Percentiles rank a stretch among this genome's conserved stretches.
Evolutionary conservation across 805 yeast genomes (phyloP).

Genomic region (Candida insectalens): DNA sequence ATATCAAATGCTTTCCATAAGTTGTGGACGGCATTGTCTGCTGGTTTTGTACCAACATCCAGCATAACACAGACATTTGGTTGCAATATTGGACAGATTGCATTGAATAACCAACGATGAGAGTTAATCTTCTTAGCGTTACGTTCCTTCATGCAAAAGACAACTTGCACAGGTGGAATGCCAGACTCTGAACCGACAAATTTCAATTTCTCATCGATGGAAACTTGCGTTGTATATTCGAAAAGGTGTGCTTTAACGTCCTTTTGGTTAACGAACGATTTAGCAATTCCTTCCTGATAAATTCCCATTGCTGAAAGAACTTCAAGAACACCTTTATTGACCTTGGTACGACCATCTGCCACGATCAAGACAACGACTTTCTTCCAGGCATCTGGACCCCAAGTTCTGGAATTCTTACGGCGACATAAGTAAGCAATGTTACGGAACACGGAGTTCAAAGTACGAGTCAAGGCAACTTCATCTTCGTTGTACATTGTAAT

Average conservation of each 20-base stretch:
- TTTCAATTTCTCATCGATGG: slow-evolving; percentile 80
- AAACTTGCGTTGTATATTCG: slow-evolving; percentile 93
- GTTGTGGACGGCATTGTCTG: slow-evolving; percentile 77
- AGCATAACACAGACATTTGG: slow-evolving; percentile 84
- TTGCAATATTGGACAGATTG: slow-evolving; percentile 82
- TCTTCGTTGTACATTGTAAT: slow-evolving; percentile 98
- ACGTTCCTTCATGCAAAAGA: slow-evolving; percentile 86
- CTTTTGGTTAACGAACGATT: slow-evolving; percentile 85
- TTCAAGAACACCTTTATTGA: slow-evolving; percentile 77
- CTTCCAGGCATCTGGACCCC: slow-evolving; percentile 98
- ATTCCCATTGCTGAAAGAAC: slow-evolving; percentile 91
- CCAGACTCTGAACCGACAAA: slow-evolving; percentile 87
- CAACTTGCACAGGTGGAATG: slow-evolving; percentile 87
- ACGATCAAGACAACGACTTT: slow-evolving; percentile 87
- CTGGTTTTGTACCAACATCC: slow-evolving; percentile 98
- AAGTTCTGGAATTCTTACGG: slow-evolving; percentile 70
- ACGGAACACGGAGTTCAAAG: slow-evolving; percentile 89
- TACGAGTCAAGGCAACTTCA: slow-evolving; percentile 80
- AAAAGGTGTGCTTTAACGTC: slow-evolving; percentile 90
- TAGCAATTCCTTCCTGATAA: slow-evolving; percentile 95
- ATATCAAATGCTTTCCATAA: slow-evolving; percentile 96
- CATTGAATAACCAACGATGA: slow-evolving; percentile 96
- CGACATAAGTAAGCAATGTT: slow-evolving; percentile 82
- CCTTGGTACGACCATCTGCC: slow-evolving; percentile 90
- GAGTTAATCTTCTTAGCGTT: slow-evolving; percentile 93